Evolutionary conservation across 768 basidiomycete species (phyloP), one percentile per base, ranked within the genome.

Genomic region (Mycena leptocephala): DNA sequence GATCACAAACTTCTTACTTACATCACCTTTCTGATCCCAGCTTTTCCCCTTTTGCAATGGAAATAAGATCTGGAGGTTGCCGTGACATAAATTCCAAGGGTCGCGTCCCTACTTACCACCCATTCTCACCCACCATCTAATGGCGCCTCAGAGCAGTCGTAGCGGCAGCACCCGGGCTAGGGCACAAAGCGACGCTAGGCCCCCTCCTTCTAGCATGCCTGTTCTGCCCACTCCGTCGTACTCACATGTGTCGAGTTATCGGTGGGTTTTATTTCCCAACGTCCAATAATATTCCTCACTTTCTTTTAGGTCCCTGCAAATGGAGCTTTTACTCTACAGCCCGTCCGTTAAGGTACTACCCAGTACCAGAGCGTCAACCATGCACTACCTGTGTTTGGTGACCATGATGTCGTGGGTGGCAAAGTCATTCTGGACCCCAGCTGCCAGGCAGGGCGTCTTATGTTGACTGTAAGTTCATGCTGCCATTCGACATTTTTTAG

Each of bases 241-340:
- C 81, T 84, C 89, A 26, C 89, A 90, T 79, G 87, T 88, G 39
- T 91, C 90, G 13, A 86, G 84, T 43, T 90, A 90, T 78, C 89
- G 90, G 91, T 90, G 70, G 78, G 88, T 56, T 58, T 24, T 43
- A 26, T 53, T 28, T 43, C 51, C 14, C 30, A 62, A 43, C 16
- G 43, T 20, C 24, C 30, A 20, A 14, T n/a, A n/a, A n/a, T n/a
- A 30, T 35, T 55, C 10, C 41, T 70, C 58, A 77, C 28, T 8
- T 24, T 35, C 69, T 33, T 39, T 32, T 76, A 92, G 92, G 28
- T 90, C 91, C 28, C 80, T 88, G 28, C 89, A 91, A 78, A 83
- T 94, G 79, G 90, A 93, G 76, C 86, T 95, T 67, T 90, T 91
- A 71, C 84, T 95, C 32, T 89, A 90, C 70, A 94, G 93, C 70